These are phyloP conservation scores for Wickerhamiella dianesei DNA, from an alignment of 805 yeast genomes.

Conservation along the genomic window DNA sequence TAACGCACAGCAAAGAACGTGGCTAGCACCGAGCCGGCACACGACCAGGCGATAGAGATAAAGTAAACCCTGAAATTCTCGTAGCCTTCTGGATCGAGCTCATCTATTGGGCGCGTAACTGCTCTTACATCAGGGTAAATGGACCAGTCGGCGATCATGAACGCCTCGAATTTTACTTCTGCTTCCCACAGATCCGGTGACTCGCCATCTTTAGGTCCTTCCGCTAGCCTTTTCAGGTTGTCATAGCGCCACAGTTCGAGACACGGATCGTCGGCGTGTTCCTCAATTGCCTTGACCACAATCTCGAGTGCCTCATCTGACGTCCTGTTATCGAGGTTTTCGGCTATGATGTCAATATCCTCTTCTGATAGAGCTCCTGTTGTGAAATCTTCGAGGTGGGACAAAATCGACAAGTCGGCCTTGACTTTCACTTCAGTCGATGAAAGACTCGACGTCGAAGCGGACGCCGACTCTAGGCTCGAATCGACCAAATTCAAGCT, in stretches of 20 bases:
- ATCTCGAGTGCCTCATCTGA: conserved; percentile 30
- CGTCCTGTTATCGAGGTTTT: conserved; percentile 18
- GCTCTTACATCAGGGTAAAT: conserved; percentile 52
- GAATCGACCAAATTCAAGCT: neutral
- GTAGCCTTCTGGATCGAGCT: conserved; percentile 29
- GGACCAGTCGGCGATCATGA: conserved; percentile 32
- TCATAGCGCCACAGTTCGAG: conserved; percentile 30
- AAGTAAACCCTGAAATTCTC: conserved; percentile 43
- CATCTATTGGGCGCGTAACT: conserved; percentile 40
- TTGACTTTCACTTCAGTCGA: neutral
- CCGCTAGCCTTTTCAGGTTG: conserved; percentile 23
- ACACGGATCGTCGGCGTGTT: conserved; percentile 37
- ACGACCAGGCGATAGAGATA: conserved; percentile 39
- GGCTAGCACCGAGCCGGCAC: conserved; percentile 44
- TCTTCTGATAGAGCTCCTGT: conserved; percentile 2
- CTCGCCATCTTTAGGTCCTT: conserved; percentile 5
- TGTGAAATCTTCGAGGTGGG: neutral
- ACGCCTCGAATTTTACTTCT: conserved; percentile 30
- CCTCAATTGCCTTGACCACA: conserved; percentile 28
- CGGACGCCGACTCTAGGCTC: neutral
- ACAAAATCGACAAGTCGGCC: neutral
- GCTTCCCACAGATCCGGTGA: neutral
- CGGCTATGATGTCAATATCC: conserved; percentile 11
- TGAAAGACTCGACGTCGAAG: neutral
- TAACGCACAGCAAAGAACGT: conserved; percentile 44